These are phyloP conservation scores for Adansonia gregorii DNA, from an alignment of 441 rosid species.

Conservation along the genomic window DNA sequence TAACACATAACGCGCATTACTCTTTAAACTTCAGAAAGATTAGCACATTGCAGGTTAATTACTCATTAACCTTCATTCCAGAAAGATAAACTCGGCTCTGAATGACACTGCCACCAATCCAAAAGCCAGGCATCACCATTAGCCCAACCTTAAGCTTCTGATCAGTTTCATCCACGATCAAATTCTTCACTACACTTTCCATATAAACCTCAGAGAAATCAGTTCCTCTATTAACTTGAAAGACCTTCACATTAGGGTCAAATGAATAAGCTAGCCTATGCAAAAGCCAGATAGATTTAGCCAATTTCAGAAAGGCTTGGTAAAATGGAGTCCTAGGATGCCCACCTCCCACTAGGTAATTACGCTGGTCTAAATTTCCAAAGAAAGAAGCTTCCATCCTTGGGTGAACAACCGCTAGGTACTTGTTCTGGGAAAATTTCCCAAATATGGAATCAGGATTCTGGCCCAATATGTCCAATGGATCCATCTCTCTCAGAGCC, in stretches of 20 bases:
- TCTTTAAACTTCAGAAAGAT: too few species aligned
- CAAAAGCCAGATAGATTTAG: conserved; percentile 86
- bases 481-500: conserved; percentile 78
- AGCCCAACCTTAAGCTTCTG: conserved; percentile 73
- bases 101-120: conserved; percentile 71
- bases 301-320: conserved; percentile 82
- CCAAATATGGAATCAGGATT: conserved; percentile 84
- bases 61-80: conserved; percentile 77
- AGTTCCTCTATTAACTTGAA: conserved; percentile 77
- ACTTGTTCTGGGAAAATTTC: conserved; percentile 77
- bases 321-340: conserved; percentile 96
- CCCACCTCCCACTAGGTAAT: conserved; percentile 76
- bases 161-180: conserved; percentile 60
- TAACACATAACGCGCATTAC: too few species aligned
- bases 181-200: conserved; percentile 81
- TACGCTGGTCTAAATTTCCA: conserved; percentile 86
- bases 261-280: conserved; percentile 88
- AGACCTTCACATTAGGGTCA: conserved; percentile 75
- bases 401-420: conserved; percentile 75
- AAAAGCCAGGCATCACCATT: conserved; percentile 95
- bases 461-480: conserved; percentile 74
- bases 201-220: conserved; percentile 85
- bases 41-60: conserved; percentile 19
- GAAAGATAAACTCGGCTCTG: conserved; percentile 88
- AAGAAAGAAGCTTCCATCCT: conserved; percentile 99